Percentiles rank a stretch among this genome's conserved stretches.
These are phyloP conservation scores for Onygenales sp. DNA, from an alignment of 2,329 filamentous ascomycete genomes.

Conservation along the genomic window DNA sequence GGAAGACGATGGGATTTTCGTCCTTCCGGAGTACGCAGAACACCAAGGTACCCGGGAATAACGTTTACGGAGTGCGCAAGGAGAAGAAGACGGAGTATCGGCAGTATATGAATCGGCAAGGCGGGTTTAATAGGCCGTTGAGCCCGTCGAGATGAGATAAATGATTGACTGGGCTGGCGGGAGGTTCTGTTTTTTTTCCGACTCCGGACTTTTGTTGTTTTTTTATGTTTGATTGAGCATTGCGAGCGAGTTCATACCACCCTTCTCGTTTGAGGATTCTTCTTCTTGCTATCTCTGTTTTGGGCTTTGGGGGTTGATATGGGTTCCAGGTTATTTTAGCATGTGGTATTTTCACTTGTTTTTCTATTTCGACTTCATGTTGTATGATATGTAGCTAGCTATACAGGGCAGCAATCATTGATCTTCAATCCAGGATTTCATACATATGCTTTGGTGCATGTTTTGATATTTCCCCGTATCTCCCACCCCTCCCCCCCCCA, in stretches of 20 bases:
- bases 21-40: slow-evolving; percentile 80
- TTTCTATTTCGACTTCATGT: background rate
- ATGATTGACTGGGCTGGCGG: too few relatives aligned
- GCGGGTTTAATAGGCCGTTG: slow-evolving; percentile 42
- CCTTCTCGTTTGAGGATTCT: background rate
- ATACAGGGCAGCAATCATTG: background rate
- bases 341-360: background rate
- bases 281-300: background rate
- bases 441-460: background rate
- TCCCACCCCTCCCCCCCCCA: too few relatives aligned
- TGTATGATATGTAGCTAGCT: background rate
- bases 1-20: slow-evolving; percentile 81
- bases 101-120: slow-evolving; percentile 71
- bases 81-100: slow-evolving; percentile 92
- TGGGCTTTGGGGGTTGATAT: background rate
- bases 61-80: slow-evolving; percentile 71
- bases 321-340: background rate
- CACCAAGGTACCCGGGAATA: slow-evolving; percentile 80
- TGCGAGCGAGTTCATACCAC: slow-evolving; percentile 2
- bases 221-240: background rate
- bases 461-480: background rate
- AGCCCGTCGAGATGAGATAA: slow-evolving; percentile 31
- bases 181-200: background rate
- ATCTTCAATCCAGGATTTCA: background rate
- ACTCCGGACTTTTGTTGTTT: background rate